Percentiles rank a stretch among this genome's conserved stretches.
These are phyloP conservation scores for Ampelomyces quisqualis DNA, from an alignment of 2,329 filamentous ascomycete genomes.

Conservation along the genomic window DNA sequence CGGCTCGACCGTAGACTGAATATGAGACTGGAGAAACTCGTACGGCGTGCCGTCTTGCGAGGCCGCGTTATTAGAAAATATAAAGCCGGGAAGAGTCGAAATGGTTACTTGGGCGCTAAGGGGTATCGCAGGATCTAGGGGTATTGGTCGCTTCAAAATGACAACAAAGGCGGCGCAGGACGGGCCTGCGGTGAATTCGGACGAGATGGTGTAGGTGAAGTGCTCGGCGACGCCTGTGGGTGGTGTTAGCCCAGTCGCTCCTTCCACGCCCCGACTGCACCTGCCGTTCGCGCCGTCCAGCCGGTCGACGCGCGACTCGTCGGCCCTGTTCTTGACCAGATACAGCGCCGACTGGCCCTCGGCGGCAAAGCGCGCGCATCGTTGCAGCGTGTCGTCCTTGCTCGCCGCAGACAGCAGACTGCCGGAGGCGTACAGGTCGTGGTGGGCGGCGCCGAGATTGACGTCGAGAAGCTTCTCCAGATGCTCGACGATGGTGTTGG, in stretches of 20 bases:
- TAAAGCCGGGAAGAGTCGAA: slow-evolving; percentile 83
- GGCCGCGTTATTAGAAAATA: slow-evolving; percentile 65
- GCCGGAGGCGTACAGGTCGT: slow-evolving; percentile 76
- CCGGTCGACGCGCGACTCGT: slow-evolving; percentile 43
- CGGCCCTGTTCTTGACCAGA: slow-evolving; percentile 77
- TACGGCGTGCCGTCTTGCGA: slow-evolving; percentile 81
- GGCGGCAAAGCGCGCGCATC: slow-evolving; percentile 84
- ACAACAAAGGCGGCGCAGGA: slow-evolving; percentile 85
- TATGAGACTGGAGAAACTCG: slow-evolving; percentile 86
- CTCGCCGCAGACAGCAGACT: slow-evolving; percentile 76
- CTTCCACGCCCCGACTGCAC: slow-evolving; percentile 11
- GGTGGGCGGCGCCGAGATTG: slow-evolving; percentile 56
- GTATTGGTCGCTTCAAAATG: slow-evolving; percentile 83
- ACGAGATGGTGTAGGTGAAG: slow-evolving; percentile 77
- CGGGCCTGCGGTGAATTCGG: slow-evolving; percentile 75
- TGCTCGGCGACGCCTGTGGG: slow-evolving; percentile 43
- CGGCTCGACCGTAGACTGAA: slow-evolving; percentile 87
- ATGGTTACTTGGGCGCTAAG: slow-evolving; percentile 89
- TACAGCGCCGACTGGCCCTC: slow-evolving; percentile 88
- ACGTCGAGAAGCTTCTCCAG: slow-evolving; percentile 51
- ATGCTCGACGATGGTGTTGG: slow-evolving; percentile 52
- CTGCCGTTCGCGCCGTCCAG: slow-evolving; percentile 37
- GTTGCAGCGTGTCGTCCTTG: slow-evolving; percentile 76
- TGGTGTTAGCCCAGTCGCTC: slow-evolving; percentile 39
- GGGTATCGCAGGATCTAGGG: slow-evolving; percentile 79